Conservation (phyloP, 139 green algal genomes). For the Haematococcus sp. region DNA sequence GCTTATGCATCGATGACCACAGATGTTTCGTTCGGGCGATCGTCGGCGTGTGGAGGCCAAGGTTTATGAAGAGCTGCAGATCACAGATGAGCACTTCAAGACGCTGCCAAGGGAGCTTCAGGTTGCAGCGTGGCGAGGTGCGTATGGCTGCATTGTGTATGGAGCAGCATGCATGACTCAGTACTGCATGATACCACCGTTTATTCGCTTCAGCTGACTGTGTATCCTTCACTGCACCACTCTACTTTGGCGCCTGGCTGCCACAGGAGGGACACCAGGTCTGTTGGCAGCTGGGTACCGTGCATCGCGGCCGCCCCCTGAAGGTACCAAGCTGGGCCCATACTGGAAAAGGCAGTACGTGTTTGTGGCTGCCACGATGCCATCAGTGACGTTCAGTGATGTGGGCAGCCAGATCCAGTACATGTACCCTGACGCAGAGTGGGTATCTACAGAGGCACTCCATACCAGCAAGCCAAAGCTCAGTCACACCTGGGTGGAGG, state of each 20-base stretch:
- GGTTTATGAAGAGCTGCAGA: slow-evolving; percentile 48
- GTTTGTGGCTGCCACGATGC: slow-evolving; percentile 93
- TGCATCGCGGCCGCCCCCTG: background rate
- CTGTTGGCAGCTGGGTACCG: slow-evolving; percentile 53
- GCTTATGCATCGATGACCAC: too few relatives aligned
- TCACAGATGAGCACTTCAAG: slow-evolving; percentile 37
- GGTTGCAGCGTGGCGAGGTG: slow-evolving; percentile 45
- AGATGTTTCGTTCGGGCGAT: slow-evolving; percentile 64
- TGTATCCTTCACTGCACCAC: too few relatives aligned
- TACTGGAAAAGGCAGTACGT: slow-evolving; percentile 79
- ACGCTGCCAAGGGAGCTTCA: slow-evolving; percentile 54
- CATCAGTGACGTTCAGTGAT: slow-evolving; percentile 54
- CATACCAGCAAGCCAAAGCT: slow-evolving; percentile 59
- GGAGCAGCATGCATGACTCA: too few relatives aligned
- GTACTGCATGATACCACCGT: too few relatives aligned
- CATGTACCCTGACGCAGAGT: slow-evolving; percentile 60
- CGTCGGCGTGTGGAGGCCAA: slow-evolving; percentile 34
- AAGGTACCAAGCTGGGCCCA: slow-evolving; percentile 9
- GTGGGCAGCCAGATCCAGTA: slow-evolving; percentile 60
- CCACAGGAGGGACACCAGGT: slow-evolving; percentile 26
- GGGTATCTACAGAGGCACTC: slow-evolving; percentile 68
- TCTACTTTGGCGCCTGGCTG: background rate
- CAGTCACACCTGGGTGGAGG: slow-evolving; percentile 36
- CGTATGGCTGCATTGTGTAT: too few relatives aligned
- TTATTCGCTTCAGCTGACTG: too few relatives aligned